Evolutionary conservation across 2,329 filamentous ascomycete genomes (phyloP).

Genomic region (Colletotrichum sp.): DNA sequence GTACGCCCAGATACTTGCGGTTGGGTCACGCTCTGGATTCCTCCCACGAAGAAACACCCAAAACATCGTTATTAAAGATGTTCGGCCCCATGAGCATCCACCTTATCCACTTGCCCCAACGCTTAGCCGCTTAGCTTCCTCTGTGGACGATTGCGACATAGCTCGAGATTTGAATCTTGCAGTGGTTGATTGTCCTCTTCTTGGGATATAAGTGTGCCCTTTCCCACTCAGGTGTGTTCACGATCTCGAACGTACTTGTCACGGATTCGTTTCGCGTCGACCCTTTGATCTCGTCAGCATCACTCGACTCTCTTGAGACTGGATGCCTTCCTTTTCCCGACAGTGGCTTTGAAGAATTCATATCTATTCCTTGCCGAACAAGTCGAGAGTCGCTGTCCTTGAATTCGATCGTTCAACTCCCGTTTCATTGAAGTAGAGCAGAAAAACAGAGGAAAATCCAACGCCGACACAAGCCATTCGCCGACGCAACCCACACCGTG

Average conservation of each 20-base stretch:
- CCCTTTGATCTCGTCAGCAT: neutral
- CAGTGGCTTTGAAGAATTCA: neutral
- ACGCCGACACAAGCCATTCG: constrained; percentile 18
- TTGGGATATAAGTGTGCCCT: neutral
- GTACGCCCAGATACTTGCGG: constrained; percentile 13
- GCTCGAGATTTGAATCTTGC: neutral
- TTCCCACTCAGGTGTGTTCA: neutral
- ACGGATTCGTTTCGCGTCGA: neutral
- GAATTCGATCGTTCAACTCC: neutral
- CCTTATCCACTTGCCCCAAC: constrained; percentile 18
- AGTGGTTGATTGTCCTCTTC: neutral
- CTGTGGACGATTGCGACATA: constrained; percentile 18
- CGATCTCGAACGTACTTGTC: neutral
- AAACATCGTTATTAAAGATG: constrained; percentile 13
- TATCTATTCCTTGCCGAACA: neutral
- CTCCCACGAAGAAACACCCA: neutral
- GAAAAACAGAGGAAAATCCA: neutral
- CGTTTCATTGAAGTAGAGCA: neutral
- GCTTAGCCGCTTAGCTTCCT: constrained; percentile 7
- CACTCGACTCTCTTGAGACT: neutral
- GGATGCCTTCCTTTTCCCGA: neutral
- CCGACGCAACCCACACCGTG: constrained; percentile 7
- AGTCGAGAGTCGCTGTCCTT: neutral
- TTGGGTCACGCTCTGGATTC: constrained; percentile 14
- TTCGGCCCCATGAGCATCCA: constrained; percentile 9